Evolutionary conservation across 208 protist genomes (phyloP).

Genomic region (Acanthamoeba healyi): DNA sequence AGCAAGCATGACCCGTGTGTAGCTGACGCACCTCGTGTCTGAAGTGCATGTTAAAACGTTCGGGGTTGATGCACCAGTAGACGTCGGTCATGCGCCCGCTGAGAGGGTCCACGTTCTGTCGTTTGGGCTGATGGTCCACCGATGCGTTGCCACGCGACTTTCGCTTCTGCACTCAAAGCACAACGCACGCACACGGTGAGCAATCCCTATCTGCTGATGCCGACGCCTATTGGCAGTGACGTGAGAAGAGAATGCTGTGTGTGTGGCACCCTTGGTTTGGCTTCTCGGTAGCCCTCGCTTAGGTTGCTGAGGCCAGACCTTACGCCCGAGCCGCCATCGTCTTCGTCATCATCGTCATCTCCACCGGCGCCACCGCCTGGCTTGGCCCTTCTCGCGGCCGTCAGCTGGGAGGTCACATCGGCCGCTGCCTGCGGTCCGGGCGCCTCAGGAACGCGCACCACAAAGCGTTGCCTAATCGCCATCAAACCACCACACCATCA

Average conservation of each 20-base stretch:
- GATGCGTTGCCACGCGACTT: not conserved
- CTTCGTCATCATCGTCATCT: slow-evolving; percentile 34
- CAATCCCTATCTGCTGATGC: too few species aligned
- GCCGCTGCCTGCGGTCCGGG: slow-evolving; percentile 8
- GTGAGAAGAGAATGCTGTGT: too few species aligned
- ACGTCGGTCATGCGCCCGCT: slow-evolving; percentile 1
- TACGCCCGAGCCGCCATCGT: not conserved
- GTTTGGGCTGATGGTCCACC: not conserved
- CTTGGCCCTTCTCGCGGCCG: not conserved
- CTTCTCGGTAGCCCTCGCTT: slow-evolving; percentile 50
- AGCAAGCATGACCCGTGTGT: too few species aligned
- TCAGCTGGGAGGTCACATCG: not conserved
- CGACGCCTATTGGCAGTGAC: too few species aligned
- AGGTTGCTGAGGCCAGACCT: slow-evolving; percentile 24
- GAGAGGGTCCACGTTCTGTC: not conserved
- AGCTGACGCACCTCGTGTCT: not conserved
- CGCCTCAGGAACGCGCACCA: slow-evolving; percentile 46
- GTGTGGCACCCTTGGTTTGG: not conserved
- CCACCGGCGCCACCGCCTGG: not conserved
- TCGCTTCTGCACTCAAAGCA: not conserved
- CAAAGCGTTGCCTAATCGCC: slow-evolving; percentile 18
- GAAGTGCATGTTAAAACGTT: slow-evolving; percentile 67
- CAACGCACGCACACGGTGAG: too few species aligned
- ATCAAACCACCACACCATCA: too few species aligned
- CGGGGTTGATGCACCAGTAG: slow-evolving; percentile 60